A percentile compares a stretch with the other conserved stretches of the same genome.
Conservation (phyloP, 2,329 filamentous ascomycete genomes). For the Phialophora expanda region DNA sequence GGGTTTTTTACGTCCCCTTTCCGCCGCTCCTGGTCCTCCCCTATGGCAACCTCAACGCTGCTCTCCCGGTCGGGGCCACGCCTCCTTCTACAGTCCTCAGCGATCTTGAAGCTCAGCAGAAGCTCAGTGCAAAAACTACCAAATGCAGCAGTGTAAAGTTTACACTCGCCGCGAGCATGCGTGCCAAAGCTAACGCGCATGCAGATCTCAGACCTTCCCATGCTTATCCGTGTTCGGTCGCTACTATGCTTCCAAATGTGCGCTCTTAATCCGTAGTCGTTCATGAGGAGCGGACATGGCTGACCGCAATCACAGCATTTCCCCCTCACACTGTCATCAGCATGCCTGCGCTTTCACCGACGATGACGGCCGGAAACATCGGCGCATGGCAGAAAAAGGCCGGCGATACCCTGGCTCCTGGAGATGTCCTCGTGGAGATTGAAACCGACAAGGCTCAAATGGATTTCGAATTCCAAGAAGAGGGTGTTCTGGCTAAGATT, state of each 20-base stretch:
- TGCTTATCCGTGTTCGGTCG: conserved; percentile 65
- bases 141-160: conserved; percentile 49
- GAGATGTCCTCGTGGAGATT: conserved; percentile 96
- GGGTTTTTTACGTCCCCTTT: conserved; percentile 16
- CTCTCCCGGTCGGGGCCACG: conserved; percentile 53
- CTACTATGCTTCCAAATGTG: conserved; percentile 74
- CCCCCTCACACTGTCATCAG: conserved; percentile 92
- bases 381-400: conserved; percentile 97
- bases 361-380: conserved; percentile 96
- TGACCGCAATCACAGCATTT: conserved; percentile 67
- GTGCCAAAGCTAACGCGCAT: conserved; percentile 25
- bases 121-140: conserved; percentile 50
- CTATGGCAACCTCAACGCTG: conserved; percentile 61
- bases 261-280: conserved; percentile 39
- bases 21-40: conserved; percentile 41
- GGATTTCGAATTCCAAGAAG: conserved; percentile 99
- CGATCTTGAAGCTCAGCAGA: conserved; percentile 51
- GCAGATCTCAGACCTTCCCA: conserved; percentile 45
- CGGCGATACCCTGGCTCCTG: conserved; percentile 83
- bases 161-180: not conserved
- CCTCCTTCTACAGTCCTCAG: conserved; percentile 49
- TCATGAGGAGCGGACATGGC: conserved; percentile 28
- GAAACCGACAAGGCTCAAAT: conserved; percentile 99
- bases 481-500: conserved; percentile 92
- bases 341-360: conserved; percentile 98